Percentiles rank a stretch among this genome's conserved stretches.
Evolutionary conservation across 208 protist species (phyloP).

Genomic region (Trypanosoma scelopori): DNA sequence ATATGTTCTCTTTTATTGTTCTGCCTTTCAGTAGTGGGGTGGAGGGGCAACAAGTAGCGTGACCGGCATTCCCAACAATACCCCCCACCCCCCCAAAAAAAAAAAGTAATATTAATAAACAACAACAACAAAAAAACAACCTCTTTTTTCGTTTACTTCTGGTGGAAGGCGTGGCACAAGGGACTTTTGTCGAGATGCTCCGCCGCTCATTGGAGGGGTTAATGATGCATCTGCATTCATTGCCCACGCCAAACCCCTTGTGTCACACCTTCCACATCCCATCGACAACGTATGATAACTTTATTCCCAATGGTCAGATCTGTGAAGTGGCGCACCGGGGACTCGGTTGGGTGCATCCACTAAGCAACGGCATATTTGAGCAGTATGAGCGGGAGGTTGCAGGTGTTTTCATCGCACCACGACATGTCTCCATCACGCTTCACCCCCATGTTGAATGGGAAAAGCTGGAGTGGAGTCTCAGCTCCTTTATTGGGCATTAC

Average conservation of each 20-base stretch:
- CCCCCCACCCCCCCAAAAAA: background rate
- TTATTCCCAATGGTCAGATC: constrained; percentile 73
- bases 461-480: constrained; percentile 82
- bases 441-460: constrained; percentile 72
- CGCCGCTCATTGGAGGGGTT: constrained; percentile 28
- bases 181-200: constrained; percentile 51
- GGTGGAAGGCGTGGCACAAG: background rate
- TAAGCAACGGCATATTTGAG: constrained; percentile 85
- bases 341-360: constrained; percentile 82
- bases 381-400: constrained; percentile 84
- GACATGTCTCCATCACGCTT: constrained; percentile 73
- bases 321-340: constrained; percentile 88
- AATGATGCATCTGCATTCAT: constrained; percentile 76
- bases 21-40: background rate
- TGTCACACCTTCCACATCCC: constrained; percentile 80
- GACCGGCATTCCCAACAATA: background rate
- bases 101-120: too few relatives aligned
- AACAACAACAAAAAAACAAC: too few relatives aligned
- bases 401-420: constrained; percentile 82
- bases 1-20: constrained; percentile 8
- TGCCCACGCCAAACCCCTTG: constrained; percentile 82
- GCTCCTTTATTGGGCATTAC: constrained; percentile 88
- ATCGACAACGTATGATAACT: constrained; percentile 66
- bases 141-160: too few relatives aligned
- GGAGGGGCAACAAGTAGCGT: background rate